Percentiles rank a stretch among this genome's conserved stretches.
Conservation (phyloP, 768 basidiomycete species). For the Suillus discolor region DNA sequence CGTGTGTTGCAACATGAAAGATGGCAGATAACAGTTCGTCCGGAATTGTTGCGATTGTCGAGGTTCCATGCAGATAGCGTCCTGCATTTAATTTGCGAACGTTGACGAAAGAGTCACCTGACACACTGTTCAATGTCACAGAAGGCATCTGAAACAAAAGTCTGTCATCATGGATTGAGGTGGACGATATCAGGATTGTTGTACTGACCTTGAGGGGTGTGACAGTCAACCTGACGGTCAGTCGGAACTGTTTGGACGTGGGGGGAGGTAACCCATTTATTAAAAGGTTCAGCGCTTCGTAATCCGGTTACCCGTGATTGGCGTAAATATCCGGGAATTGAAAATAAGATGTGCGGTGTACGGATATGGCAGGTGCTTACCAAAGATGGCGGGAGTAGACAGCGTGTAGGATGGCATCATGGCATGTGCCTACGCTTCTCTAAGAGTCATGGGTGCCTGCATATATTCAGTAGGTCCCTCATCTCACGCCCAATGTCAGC, state of each 20-base stretch:
- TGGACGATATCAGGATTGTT: neutral
- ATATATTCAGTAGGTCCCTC: conserved; percentile 6
- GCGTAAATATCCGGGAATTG: conserved; percentile 5
- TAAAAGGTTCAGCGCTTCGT: conserved; percentile 8
- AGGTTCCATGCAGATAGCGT: neutral
- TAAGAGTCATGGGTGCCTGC: conserved; percentile 6
- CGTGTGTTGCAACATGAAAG: conserved; percentile 34
- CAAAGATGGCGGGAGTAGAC: conserved; percentile 17
- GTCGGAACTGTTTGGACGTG: neutral
- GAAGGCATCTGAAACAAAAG: conserved; percentile 1
- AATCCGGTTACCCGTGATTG: conserved; percentile 5
- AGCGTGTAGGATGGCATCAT: conserved; percentile 17
- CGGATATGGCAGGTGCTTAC: conserved; percentile 15
- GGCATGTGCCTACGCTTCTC: conserved; percentile 19
- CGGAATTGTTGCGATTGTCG: conserved; percentile 28
- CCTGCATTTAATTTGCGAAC: conserved; percentile 1
- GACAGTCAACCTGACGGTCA: neutral
- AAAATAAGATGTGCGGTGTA: neutral
- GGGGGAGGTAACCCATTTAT: neutral
- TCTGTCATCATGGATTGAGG: neutral
- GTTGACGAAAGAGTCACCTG: neutral
- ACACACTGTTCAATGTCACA: neutral
- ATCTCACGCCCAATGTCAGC: neutral
- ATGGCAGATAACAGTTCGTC: conserved; percentile 40
- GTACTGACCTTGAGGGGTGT: conserved; percentile 6